Percentiles rank a stretch among this genome's conserved stretches.
phyloP scores from a whole-genome alignment of 2,329 filamentous ascomycete species.

The Nemania abortiva region DNA sequence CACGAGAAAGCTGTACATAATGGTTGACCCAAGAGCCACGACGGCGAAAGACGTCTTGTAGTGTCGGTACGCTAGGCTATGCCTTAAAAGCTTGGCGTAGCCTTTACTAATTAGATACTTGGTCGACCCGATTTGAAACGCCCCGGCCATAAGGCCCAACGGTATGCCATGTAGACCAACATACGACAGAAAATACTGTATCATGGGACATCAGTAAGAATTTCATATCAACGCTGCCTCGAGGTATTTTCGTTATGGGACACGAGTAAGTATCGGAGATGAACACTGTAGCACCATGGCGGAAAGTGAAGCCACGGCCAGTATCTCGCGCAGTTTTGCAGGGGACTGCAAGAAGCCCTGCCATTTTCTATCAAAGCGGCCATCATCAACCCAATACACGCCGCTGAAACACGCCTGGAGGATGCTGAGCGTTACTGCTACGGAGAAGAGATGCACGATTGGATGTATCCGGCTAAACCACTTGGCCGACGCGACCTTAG shows the following conservation, averaged over 20 bases:
- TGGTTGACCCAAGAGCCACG: slow-evolving; percentile 20
- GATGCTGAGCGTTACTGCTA: slow-evolving; percentile 8
- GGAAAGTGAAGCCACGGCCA: slow-evolving; percentile 31
- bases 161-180: slow-evolving; percentile 24
- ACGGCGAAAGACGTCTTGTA: slow-evolving; percentile 22
- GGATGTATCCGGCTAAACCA: slow-evolving; percentile 20
- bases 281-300: slow-evolving; percentile 33
- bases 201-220: background rate
- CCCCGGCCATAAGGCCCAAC: slow-evolving; percentile 34
- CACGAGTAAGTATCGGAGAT: background rate
- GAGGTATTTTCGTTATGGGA: background rate
- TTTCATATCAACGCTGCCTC: too few species aligned
- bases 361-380: slow-evolving; percentile 14
- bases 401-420: slow-evolving; percentile 22
- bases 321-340: slow-evolving; percentile 33
- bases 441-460: slow-evolving; percentile 31
- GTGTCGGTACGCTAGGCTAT: background rate
- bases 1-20: slow-evolving; percentile 27
- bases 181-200: slow-evolving; percentile 35
- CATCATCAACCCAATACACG: slow-evolving; percentile 28
- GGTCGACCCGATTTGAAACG: slow-evolving; percentile 31
- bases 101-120: slow-evolving; percentile 30
- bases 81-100: slow-evolving; percentile 16
- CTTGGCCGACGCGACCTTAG: slow-evolving; percentile 18
- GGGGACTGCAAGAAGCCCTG: slow-evolving; percentile 30